Conservation (phyloP, 805 yeast species). For the Saccharomycopsis sp. region DNA sequence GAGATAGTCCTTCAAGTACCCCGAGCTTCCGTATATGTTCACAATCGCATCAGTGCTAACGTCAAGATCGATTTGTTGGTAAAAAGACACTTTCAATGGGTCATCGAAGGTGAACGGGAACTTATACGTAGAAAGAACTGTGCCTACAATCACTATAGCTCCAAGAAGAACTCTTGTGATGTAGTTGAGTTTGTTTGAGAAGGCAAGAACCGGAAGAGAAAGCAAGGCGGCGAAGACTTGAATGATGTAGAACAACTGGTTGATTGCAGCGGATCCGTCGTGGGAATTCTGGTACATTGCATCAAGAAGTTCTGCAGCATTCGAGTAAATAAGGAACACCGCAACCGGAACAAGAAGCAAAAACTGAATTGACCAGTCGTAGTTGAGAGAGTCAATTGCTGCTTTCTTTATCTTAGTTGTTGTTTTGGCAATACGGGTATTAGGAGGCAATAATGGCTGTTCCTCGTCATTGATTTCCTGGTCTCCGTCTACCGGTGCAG, state of each 20-base stretch:
- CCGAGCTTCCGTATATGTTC: slow-evolving; percentile 44
- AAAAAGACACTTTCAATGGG: slow-evolving; percentile 69
- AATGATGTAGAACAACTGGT: slow-evolving; percentile 32
- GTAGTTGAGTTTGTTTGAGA: slow-evolving; percentile 59
- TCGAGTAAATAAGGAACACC: slow-evolving; percentile 45
- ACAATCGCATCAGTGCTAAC: slow-evolving; percentile 32
- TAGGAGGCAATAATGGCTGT: background rate
- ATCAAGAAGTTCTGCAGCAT: slow-evolving; percentile 47
- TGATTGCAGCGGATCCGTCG: slow-evolving; percentile 47
- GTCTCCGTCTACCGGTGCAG: slow-evolving; percentile 17
- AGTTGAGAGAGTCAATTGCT: slow-evolving; percentile 39
- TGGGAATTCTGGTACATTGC: slow-evolving; percentile 67
- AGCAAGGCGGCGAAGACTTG: slow-evolving; percentile 32
- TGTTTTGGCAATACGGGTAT: background rate
- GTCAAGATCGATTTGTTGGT: slow-evolving; percentile 51
- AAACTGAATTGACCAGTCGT: slow-evolving; percentile 80
- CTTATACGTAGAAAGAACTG: slow-evolving; percentile 33
- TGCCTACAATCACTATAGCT: slow-evolving; percentile 33
- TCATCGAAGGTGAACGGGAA: slow-evolving; percentile 53
- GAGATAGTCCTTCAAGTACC: slow-evolving; percentile 41
- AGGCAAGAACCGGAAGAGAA: slow-evolving; percentile 54
- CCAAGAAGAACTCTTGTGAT: slow-evolving; percentile 38
- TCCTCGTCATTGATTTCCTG: slow-evolving; percentile 20
- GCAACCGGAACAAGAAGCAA: slow-evolving; percentile 60
- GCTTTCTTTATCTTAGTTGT: slow-evolving; percentile 2